phyloP scores from a whole-genome alignment of 495 filamentous ascomycete genomes.

The Talaromyces adpressus region DNA sequence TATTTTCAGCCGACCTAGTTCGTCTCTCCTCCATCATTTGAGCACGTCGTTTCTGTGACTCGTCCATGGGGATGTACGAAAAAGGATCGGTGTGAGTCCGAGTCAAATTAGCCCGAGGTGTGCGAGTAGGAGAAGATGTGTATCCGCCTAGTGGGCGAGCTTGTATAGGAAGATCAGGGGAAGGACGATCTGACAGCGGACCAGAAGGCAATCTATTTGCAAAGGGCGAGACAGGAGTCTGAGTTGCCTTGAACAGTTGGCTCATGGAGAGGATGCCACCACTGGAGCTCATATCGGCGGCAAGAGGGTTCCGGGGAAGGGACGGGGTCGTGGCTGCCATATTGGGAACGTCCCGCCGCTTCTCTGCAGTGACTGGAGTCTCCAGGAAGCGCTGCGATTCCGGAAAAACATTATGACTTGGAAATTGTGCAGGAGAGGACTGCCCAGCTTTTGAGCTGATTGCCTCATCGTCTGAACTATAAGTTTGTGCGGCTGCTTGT shows the following conservation, averaged over 20 bases:
- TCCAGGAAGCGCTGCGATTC: constrained; percentile 44
- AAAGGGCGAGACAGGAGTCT: constrained; percentile 46
- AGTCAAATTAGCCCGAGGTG: constrained; percentile 23
- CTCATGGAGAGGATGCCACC: constrained; percentile 42
- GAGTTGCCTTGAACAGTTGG: constrained; percentile 45
- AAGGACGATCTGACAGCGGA: constrained; percentile 41
- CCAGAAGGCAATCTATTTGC: constrained; percentile 32
- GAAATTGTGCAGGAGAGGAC: constrained; percentile 31
- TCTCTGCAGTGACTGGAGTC: constrained; percentile 36
- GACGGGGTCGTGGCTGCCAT: constrained; percentile 28
- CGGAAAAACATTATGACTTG: constrained; percentile 35
- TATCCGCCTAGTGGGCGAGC: constrained; percentile 26
- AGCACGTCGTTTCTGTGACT: constrained; percentile 38
- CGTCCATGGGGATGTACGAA: constrained; percentile 45
- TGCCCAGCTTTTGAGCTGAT: constrained; percentile 28
- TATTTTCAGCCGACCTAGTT: constrained; percentile 30
- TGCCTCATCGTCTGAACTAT: constrained; percentile 28
- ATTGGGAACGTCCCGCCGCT: constrained; percentile 23
- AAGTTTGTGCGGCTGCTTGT: constrained; percentile 10
- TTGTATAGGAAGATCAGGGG: constrained; percentile 44
- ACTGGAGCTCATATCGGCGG: constrained; percentile 30
- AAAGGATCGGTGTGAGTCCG: constrained; percentile 40
- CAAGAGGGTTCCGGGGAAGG: constrained; percentile 40
- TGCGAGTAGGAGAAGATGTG: constrained; percentile 35
- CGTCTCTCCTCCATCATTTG: constrained; percentile 28